Evolutionary conservation across 2,329 filamentous ascomycete genomes (phyloP).

Genomic region (Colletotrichum chrysophilum): DNA sequence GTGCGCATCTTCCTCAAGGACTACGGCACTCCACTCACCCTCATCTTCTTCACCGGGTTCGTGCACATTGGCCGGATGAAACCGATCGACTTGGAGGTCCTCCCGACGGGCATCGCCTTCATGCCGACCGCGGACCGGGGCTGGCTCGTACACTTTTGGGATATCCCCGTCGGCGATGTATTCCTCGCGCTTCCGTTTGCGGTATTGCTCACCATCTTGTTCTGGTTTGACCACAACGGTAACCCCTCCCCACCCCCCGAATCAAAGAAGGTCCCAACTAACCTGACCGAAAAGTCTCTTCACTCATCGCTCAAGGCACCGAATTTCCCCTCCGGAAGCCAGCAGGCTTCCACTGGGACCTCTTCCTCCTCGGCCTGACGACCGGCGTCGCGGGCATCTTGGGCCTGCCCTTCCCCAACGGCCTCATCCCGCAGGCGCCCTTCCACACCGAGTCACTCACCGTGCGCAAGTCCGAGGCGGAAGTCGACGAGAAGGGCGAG

Average conservation of each 20-base stretch:
- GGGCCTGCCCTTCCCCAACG: constrained; percentile 82
- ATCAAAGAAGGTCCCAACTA: rapidly evolving
- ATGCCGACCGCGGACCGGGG: constrained; percentile 74
- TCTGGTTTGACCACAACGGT: constrained; percentile 92
- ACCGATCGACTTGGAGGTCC: constrained; percentile 68
- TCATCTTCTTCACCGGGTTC: constrained; percentile 90
- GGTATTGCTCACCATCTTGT: constrained; percentile 80
- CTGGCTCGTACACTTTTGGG: constrained; percentile 86
- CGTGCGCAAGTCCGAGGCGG: constrained; percentile 59
- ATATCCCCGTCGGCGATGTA: constrained; percentile 73
- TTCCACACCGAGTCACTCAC: constrained; percentile 83
- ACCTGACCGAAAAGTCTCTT: constrained; percentile 64
- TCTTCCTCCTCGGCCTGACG: constrained; percentile 80
- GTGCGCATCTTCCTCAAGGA: constrained; percentile 86
- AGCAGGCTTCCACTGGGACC: constrained; percentile 85
- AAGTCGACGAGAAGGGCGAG: constrained; percentile 56
- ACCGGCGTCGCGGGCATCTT: constrained; percentile 78
- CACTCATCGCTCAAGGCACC: constrained; percentile 81
- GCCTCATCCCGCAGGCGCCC: constrained; percentile 82
- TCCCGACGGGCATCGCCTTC: constrained; percentile 81
- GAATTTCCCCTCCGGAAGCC: constrained; percentile 83
- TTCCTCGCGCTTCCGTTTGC: constrained; percentile 91
- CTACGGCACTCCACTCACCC: constrained; percentile 83
- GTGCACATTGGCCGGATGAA: constrained; percentile 85
- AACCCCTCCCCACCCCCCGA: constrained; percentile 20